Evolutionary conservation across 2,329 filamentous ascomycete species (phyloP).

Genomic region (Coniella lustricola): DNA sequence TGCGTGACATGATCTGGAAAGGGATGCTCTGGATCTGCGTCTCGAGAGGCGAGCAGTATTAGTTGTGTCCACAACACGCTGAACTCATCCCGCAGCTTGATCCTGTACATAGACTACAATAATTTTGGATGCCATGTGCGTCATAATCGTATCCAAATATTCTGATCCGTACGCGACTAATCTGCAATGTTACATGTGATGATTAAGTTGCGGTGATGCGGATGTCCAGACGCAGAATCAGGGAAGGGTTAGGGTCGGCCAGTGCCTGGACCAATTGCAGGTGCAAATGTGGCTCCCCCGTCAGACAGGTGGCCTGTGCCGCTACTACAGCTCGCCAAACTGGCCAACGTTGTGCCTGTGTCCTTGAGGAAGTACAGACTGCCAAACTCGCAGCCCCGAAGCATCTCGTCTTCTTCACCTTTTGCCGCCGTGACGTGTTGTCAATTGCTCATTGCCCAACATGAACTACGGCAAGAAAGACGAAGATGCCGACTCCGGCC

Average conservation of each 20-base stretch:
- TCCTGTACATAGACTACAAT: too few species aligned
- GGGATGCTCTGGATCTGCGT: too few species aligned
- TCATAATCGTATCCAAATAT: too few species aligned
- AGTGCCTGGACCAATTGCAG: not conserved
- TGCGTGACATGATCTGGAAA: too few species aligned
- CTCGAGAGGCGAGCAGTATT: too few species aligned
- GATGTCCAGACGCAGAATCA: not conserved
- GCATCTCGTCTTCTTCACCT: slow-evolving; percentile 5
- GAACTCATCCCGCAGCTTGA: too few species aligned
- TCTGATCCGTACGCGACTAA: too few species aligned
- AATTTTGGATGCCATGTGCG: too few species aligned
- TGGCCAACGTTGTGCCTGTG: not conserved
- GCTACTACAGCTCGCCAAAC: not conserved
- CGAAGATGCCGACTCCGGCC: slow-evolving; percentile 86
- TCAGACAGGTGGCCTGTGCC: slow-evolving; percentile 2
- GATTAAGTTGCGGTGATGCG: not conserved
- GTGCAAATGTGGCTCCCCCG: not conserved
- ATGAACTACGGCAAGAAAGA: slow-evolving; percentile 99
- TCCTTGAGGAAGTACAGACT: slow-evolving; percentile 6
- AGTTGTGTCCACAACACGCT: too few species aligned
- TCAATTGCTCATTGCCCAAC: slow-evolving; percentile 39
- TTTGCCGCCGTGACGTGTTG: slow-evolving; percentile 14
- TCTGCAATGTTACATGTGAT: not conserved
- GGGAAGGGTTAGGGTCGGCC: not conserved
- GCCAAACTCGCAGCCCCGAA: slow-evolving; percentile 2